Evolutionary conservation across 2,329 filamentous ascomycete species (phyloP), one percentile per base, ranked within the genome.

Genomic region (Scorias spongiosa): DNA sequence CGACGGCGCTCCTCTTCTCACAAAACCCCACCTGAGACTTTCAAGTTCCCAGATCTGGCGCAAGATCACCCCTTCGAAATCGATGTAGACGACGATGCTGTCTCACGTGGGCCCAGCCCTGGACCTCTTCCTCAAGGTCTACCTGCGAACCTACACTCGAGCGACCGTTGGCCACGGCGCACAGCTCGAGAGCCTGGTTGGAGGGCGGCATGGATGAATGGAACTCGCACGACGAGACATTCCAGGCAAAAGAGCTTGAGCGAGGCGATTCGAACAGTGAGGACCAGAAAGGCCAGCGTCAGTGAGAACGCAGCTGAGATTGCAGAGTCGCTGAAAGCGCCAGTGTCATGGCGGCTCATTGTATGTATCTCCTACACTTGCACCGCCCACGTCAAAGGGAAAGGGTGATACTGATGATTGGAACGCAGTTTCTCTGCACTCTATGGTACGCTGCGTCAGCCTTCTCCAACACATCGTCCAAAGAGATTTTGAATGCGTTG

Each of bases 381-480:
- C 26, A 37, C 39, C 57, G 71, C 10, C 11, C 26, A 45, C 12
- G 8, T 37, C 34, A n/a, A 37, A 4, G 17, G 34, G 17, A n/a
- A 37, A n/a, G 18, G 15, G 34, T 8, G 15, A 43, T 40, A 54
- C 50, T 59, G 48, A 61, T 60, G 51, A 30, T 48, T 42, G 43
- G 15, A 36, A n/a, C 44, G 32, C 48, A 95, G 89, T 65, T 75
- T 42, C 78, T 95, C 41, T 96, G 89, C 65, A 67, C 88, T 46
- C 66, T 89, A 58, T 96, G 91, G 91, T 98, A 96, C 69, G 75
- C 84, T 61, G 93, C 88, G 18, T 96, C 89, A 38, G 91, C 93
- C 49, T 70, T 96, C 54, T 95, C 91, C 49, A 98, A 96, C 62
- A 95, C 91, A 2, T 96, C 91, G 18, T 95, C 91, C 42, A 98